These are phyloP conservation scores for Penicillium waksmanii DNA, from an alignment of 495 filamentous ascomycete genomes.

Conservation along the genomic window DNA sequence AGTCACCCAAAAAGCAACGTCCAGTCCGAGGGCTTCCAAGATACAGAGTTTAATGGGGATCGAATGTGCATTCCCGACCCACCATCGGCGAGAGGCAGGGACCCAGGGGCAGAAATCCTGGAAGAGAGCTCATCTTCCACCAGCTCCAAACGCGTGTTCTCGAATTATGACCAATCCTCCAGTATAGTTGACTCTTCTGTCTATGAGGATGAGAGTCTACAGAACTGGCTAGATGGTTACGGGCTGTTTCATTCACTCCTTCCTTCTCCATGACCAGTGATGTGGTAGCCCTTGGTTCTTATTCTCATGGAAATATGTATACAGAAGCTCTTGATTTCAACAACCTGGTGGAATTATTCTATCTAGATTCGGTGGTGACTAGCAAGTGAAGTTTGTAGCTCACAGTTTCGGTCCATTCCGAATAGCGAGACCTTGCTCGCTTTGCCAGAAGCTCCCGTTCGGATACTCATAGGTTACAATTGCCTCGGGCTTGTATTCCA, in stretches of 20 bases:
- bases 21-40: background rate
- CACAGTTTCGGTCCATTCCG: background rate
- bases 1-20: background rate
- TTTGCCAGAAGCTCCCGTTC: conserved; percentile 16
- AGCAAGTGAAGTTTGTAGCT: background rate
- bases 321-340: no score
- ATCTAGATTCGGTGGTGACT: no score
- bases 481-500: conserved; percentile 8
- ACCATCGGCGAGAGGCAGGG: background rate
- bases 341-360: no score
- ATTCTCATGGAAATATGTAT: no score
- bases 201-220: background rate
- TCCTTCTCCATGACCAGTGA: no score
- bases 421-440: conserved; percentile 8
- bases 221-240: background rate
- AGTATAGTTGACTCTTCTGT: background rate
- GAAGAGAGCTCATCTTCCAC: background rate
- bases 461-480: conserved; percentile 14
- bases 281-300: no score
- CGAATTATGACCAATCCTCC: background rate
- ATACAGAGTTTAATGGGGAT: background rate
- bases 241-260: background rate
- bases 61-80: background rate
- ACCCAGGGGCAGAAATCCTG: background rate
- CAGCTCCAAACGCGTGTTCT: background rate